phyloP scores from a whole-genome alignment of 371 early-diverging fungal genomes.

The Rhizomucor miehei region DNA sequence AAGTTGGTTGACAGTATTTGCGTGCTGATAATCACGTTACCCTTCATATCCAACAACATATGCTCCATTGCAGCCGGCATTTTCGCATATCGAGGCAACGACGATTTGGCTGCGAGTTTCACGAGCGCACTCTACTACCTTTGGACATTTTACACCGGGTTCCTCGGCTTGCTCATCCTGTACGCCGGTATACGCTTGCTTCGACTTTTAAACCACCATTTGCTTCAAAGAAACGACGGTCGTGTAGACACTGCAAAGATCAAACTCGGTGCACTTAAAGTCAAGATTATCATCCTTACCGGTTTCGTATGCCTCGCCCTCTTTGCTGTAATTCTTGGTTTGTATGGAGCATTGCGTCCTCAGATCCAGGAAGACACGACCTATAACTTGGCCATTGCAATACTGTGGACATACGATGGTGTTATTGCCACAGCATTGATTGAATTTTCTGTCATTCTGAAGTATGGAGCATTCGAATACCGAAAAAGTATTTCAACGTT shows the following conservation, averaged over 20 bases:
- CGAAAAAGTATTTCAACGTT: too few species aligned
- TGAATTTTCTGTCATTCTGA: conserved; percentile 22
- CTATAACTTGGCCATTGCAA: conserved; percentile 17
- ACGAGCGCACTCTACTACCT: conserved; percentile 22
- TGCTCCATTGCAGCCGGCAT: conserved; percentile 22
- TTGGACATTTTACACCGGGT: conserved; percentile 15
- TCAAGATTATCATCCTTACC: conserved; percentile 13
- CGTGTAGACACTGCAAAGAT: conserved; percentile 16
- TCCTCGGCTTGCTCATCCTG: conserved; percentile 8
- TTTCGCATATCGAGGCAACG: conserved; percentile 24
- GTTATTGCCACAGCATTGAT: conserved; percentile 21
- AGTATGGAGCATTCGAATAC: conserved; percentile 13
- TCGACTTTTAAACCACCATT: conserved; percentile 12
- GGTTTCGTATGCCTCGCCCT: conserved; percentile 10
- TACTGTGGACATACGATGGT: conserved; percentile 21
- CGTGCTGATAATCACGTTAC: conserved; percentile 16
- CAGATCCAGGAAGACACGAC: conserved; percentile 1
- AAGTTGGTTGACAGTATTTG: conserved; percentile 20
- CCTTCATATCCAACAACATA: conserved; percentile 33
- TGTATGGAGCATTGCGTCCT: conserved; percentile 18
- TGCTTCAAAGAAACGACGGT: conserved; percentile 10
- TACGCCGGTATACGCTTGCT: conserved; percentile 20
- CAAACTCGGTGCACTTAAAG: conserved; percentile 24
- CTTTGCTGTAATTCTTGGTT: conserved; percentile 15
- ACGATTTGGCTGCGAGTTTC: conserved; percentile 17